Evolutionary conservation across 2,329 filamentous ascomycete species (phyloP).

Genomic region (Penicillium capsulatum): DNA sequence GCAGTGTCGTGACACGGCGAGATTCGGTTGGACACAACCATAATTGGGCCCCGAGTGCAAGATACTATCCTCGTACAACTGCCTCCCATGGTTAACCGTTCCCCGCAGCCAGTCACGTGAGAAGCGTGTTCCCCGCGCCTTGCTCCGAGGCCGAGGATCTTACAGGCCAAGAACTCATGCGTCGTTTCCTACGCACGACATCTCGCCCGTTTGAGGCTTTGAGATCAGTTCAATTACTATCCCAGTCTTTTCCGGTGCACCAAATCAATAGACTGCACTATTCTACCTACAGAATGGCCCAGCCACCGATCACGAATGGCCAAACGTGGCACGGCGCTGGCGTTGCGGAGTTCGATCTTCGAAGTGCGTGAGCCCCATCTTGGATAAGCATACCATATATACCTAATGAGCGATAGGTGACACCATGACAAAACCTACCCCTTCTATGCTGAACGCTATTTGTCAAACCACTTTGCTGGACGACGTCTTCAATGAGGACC

Average conservation of each 20-base stretch:
- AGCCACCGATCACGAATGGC: conserved; percentile 2
- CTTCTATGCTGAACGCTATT: conserved; percentile 78
- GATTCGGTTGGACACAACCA: too few relatives aligned
- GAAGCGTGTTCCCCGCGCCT: conserved; percentile 4
- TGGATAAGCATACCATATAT: not conserved
- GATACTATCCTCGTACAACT: not conserved
- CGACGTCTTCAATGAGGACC: conserved; percentile 78
- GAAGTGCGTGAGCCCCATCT: conserved; percentile 37
- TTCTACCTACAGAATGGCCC: conserved; percentile 14
- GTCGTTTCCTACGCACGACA: conserved; percentile 11
- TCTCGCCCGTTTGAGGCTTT: conserved; percentile 9
- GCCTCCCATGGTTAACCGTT: not conserved
- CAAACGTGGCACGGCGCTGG: conserved; percentile 43
- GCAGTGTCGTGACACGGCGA: too few relatives aligned
- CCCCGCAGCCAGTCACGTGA: conserved; percentile 7
- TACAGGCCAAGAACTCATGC: conserved; percentile 10
- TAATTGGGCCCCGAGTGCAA: not conserved
- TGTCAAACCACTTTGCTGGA: conserved; percentile 70
- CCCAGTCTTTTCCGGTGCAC: not conserved
- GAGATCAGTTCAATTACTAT: not conserved
- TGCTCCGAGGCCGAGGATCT: not conserved
- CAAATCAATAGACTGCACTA: conserved; percentile 19
- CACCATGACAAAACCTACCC: conserved; percentile 69
- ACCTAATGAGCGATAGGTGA: conserved; percentile 49
- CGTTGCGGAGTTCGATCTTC: conserved; percentile 54